These are phyloP conservation scores for Cucurbitaria berberidis DNA, from an alignment of 2,329 filamentous ascomycete species.

Conservation along the genomic window DNA sequence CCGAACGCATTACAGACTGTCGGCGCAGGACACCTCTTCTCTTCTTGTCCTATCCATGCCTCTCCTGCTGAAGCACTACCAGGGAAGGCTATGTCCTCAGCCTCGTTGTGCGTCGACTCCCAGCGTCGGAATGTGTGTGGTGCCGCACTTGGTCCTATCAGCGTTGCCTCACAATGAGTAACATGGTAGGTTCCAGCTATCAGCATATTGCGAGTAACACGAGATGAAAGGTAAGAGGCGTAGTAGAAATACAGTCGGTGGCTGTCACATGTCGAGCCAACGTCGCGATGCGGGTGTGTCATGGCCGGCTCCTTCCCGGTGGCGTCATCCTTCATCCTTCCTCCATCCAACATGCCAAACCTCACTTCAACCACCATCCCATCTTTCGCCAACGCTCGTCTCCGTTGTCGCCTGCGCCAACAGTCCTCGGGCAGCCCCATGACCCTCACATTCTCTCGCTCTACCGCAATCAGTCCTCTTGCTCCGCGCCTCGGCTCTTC, in stretches of 20 bases:
- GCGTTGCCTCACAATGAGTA: neutral
- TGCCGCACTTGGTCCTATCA: neutral
- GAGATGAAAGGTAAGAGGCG: neutral
- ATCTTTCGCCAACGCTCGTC: neutral
- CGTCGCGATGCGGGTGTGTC: slow-evolving; percentile 3
- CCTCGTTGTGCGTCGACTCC: neutral
- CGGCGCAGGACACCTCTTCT: slow-evolving; percentile 3
- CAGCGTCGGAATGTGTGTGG: neutral
- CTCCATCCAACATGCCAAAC: neutral
- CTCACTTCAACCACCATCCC: neutral
- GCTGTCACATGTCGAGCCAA: too few relatives aligned
- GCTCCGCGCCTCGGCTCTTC: slow-evolving; percentile 11
- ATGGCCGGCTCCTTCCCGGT: slow-evolving; percentile 11
- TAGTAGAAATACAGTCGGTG: slow-evolving; percentile 14
- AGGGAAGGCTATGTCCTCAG: neutral
- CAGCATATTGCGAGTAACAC: neutral
- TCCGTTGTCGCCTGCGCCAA: neutral
- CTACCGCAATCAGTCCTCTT: slow-evolving; percentile 2
- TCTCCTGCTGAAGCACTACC: neutral
- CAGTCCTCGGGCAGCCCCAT: neutral
- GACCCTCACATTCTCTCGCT: slow-evolving; percentile 6
- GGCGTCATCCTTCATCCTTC: neutral
- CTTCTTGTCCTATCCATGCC: neutral
- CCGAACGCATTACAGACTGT: slow-evolving; percentile 2
- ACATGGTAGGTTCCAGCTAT: neutral